Percentiles rank a stretch among this genome's conserved stretches.
These are phyloP conservation scores for Thelephora ganbajun DNA, from an alignment of 768 basidiomycete genomes.

Conservation along the genomic window DNA sequence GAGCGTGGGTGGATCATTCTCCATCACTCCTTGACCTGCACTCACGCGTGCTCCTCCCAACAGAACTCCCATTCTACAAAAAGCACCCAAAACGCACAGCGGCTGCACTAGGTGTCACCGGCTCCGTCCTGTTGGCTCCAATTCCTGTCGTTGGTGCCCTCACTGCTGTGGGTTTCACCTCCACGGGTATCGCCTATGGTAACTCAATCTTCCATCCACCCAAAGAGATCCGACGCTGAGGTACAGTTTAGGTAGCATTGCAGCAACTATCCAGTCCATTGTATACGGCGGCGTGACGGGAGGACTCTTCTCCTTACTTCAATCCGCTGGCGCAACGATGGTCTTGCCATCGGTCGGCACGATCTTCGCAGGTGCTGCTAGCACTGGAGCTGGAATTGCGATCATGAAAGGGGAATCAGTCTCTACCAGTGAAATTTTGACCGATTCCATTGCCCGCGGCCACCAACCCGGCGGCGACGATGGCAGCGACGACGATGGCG, in stretches of 20 bases:
- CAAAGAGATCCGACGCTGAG: not conserved
- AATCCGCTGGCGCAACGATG: constrained; percentile 2
- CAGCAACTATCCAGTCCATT: not conserved
- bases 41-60: no score
- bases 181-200: not conserved
- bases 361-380: not conserved
- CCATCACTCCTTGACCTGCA: no score
- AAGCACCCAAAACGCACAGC: no score
- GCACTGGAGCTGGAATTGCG: not conserved
- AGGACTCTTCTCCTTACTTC: constrained; percentile 1
- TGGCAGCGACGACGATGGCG: no score
- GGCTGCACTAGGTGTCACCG: not conserved
- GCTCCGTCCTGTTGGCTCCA: not conserved
- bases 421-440: no score
- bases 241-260: constrained; percentile 2
- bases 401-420: not conserved
- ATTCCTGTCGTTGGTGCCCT: not conserved
- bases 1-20: no score
- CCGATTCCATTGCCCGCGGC: no score
- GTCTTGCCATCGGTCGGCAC: not conserved
- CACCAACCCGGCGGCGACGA: no score
- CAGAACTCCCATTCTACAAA: no score
- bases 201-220: not conserved
- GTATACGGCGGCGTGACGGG: constrained; percentile 1
- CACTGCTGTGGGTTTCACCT: not conserved